A percentile compares a stretch with the other conserved stretches of the same genome.
Conservation (phyloP, 2,329 filamentous ascomycete genomes). For the Stagonosporopsis vannaccii region DNA sequence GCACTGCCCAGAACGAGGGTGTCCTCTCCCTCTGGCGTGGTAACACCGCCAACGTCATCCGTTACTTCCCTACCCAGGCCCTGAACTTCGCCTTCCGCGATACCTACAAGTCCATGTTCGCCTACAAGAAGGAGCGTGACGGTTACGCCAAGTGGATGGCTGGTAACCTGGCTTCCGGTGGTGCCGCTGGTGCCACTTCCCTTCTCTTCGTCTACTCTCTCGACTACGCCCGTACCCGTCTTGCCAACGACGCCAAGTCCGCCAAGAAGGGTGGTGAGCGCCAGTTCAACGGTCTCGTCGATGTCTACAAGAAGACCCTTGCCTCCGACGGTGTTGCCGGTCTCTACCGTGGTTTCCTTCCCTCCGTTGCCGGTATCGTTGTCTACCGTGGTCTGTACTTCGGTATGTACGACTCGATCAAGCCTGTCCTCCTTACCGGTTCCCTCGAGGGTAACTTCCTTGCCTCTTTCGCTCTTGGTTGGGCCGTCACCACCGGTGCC, state of each 20-base stretch:
- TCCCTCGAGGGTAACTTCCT: constrained; percentile 97
- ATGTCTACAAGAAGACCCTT: constrained; percentile 99
- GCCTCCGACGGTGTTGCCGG: constrained; percentile 97
- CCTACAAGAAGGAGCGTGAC: constrained; percentile 99
- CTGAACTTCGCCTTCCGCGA: constrained; percentile 99
- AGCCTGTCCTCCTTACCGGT: constrained; percentile 95
- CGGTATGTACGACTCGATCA: constrained; percentile 99
- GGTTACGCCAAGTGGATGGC: constrained; percentile 99
- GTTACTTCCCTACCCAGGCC: constrained; percentile 99
- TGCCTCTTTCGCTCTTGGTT: constrained; percentile 98
- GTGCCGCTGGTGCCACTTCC: constrained; percentile 99
- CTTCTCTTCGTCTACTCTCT: constrained; percentile 99
- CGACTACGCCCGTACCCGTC: constrained; percentile 99
- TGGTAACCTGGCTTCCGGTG: constrained; percentile 99
- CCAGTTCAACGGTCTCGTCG: constrained; percentile 99
- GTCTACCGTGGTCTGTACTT: constrained; percentile 99
- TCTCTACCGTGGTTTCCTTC: constrained; percentile 99
- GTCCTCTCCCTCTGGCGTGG: constrained; percentile 96
- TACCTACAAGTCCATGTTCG: constrained; percentile 99
- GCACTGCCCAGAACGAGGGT: constrained; percentile 91
- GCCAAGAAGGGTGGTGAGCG: constrained; percentile 96
- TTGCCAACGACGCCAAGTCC: constrained; percentile 99
- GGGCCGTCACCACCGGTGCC: constrained; percentile 99
- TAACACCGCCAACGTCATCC: constrained; percentile 99
- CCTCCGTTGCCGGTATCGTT: constrained; percentile 97